These are phyloP conservation scores for Ustilago crameri DNA, from an alignment of 1,284 basidiomycete species.

Conservation along the genomic window DNA sequence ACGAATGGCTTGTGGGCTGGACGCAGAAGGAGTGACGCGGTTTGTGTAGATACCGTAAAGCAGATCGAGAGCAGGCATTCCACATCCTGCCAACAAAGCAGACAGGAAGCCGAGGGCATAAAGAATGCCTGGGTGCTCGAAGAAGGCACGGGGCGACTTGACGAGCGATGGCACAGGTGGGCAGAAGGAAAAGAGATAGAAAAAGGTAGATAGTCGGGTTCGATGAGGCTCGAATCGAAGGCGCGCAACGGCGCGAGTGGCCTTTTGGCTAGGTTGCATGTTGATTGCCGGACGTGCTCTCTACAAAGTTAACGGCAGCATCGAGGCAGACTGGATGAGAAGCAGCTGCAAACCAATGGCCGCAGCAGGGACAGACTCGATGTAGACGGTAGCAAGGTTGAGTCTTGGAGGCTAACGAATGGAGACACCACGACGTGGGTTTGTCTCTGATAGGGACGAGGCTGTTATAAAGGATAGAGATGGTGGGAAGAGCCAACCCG, in stretches of 20 bases:
- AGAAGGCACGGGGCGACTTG: conserved; percentile 38
- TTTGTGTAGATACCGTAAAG: conserved; percentile 65
- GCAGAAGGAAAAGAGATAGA: conserved; percentile 61
- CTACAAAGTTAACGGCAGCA: conserved; percentile 7
- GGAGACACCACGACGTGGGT: too few species aligned
- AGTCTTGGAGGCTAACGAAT: background rate
- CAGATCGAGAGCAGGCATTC: conserved; percentile 59
- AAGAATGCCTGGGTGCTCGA: conserved; percentile 55
- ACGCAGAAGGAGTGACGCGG: conserved; percentile 39
- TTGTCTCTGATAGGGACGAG: too few species aligned
- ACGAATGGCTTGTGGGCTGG: conserved; percentile 39
- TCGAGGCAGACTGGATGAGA: background rate
- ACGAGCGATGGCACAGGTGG: conserved; percentile 35
- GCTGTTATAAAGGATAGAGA: background rate
- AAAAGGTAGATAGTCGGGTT: conserved; percentile 39
- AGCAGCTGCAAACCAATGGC: conserved; percentile 3
- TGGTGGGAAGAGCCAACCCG: background rate
- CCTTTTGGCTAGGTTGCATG: conserved; percentile 4
- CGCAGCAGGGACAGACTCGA: background rate
- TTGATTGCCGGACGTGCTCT: conserved; percentile 1
- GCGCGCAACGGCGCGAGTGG: conserved; percentile 21
- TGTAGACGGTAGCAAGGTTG: background rate
- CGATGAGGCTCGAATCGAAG: conserved; percentile 37
- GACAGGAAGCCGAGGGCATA: conserved; percentile 53
- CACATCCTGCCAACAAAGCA: conserved; percentile 52